Evolutionary conservation across 2,329 filamentous ascomycete genomes (phyloP), one percentile per base, ranked within the genome.

Genomic region (Claviceps digitariae): DNA sequence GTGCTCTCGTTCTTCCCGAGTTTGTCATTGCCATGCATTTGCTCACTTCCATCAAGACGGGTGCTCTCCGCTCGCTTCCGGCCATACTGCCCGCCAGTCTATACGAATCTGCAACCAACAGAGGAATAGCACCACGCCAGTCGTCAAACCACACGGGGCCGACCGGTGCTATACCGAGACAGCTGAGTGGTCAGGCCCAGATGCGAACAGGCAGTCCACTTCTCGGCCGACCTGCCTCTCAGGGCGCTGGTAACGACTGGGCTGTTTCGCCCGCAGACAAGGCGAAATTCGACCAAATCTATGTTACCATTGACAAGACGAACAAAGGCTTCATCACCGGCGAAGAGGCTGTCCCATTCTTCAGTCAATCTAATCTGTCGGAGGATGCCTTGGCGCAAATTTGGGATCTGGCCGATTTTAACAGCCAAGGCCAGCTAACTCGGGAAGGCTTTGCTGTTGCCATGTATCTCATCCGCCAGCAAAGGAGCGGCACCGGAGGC

Each of bases 1-100:
- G 93, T 50, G 83, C 86, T 34, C 76, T 98, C 38, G 86, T 90
- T 54, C 77, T 84, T 61, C 91, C 90, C 15, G 93, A 97, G 63
- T 98, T 98, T 66, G 87, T 95, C 64, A 94, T 98, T 63, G 93
- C 93, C 47, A 98, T 98, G 93, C 93, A 98, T 68, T 75, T 98
- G 56, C 77, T 98, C 57, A 91, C 89, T 15, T 95, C 90, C 13
- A 89, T 88, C 71, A 95, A 95, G 74, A 86, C 83, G 13, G 87
- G 90, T 23, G 77, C 83, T 31, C 78, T 98, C 67, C 83, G 88
- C 58, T 82, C 79, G 21, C 76, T 97, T 54, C 93, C 93, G 1
- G 85, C 74, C 56, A 81, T 86, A 27, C 78, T 98, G 2, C 93
- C 93, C 6, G 82, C 87, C 13, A 87, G 85, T 12, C 74, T 98